Evolutionary conservation across 495 filamentous ascomycete genomes (phyloP).

Genomic region (Umbilicaria muhlenbergii): DNA sequence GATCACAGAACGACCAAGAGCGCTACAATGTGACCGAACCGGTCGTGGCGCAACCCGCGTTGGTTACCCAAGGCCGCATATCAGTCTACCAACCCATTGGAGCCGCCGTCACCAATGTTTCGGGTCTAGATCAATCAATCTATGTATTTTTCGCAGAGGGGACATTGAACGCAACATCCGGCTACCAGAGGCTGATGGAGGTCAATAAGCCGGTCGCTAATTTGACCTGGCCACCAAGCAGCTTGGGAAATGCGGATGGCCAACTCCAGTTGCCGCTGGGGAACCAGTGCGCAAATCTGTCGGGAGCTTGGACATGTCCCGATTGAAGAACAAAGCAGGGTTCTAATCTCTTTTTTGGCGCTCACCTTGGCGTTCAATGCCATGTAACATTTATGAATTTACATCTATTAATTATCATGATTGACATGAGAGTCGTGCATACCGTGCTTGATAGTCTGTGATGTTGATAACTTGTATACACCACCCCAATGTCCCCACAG

Average conservation of each 20-base stretch:
- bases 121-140: conserved; percentile 1
- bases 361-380: too few relatives aligned
- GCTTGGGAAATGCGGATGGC: background rate
- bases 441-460: too few relatives aligned
- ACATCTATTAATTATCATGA: too few relatives aligned
- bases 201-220: background rate
- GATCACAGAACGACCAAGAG: conserved; percentile 8
- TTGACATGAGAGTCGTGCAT: too few relatives aligned
- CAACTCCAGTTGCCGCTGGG: conserved; percentile 7
- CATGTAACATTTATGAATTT: too few relatives aligned
- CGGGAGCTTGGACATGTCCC: too few relatives aligned
- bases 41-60: conserved; percentile 6
- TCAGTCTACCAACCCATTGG: conserved; percentile 11
- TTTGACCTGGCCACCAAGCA: conserved; percentile 1
- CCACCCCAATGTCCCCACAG: too few relatives aligned
- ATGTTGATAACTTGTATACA: too few relatives aligned
- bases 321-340: too few relatives aligned
- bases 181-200: conserved; percentile 2
- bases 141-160: conserved; percentile 11
- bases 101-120: conserved; percentile 1
- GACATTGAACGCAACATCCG: conserved; percentile 5
- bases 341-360: too few relatives aligned
- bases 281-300: too few relatives aligned
- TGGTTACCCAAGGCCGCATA: background rate
- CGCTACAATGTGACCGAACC: conserved; percentile 8